phyloP scores from a whole-genome alignment of 2,329 filamentous ascomycete genomes.

The Colletotrichum musae region DNA sequence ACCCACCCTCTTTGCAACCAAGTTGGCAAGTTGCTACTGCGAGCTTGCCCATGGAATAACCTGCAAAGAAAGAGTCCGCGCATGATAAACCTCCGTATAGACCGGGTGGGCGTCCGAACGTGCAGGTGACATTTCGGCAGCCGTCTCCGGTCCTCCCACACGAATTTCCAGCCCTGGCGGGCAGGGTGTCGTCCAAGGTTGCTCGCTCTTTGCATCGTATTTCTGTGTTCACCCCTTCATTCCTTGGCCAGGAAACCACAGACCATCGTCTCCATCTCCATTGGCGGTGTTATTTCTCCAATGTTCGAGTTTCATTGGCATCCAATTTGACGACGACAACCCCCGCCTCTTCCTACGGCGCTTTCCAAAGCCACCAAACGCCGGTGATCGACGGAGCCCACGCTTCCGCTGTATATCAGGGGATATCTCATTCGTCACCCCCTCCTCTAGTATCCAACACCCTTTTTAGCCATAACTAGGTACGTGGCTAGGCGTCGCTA shows the following conservation, averaged over 20 bases:
- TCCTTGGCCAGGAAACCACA: not conserved
- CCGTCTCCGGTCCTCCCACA: conserved; percentile 3
- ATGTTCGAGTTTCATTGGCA: not conserved
- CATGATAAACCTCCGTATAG: not conserved
- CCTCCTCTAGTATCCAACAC: too few species aligned
- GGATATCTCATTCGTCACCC: too few species aligned
- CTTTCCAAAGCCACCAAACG: conserved; percentile 22
- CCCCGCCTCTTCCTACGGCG: conserved; percentile 6
- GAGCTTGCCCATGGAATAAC: too few species aligned
- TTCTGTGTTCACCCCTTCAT: not conserved
- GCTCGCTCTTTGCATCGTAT: not conserved
- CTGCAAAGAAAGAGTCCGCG: not conserved
- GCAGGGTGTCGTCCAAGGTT: not conserved
- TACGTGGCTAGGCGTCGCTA: too few species aligned
- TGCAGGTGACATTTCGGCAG: conserved; percentile 7
- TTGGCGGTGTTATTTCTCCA: conserved; percentile 14
- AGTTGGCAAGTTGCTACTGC: not conserved
- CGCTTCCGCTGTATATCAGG: not conserved
- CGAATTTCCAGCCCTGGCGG: not conserved
- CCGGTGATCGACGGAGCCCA: not conserved
- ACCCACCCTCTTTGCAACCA: not conserved
- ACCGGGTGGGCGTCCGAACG: conserved; percentile 10
- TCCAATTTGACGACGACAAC: not conserved
- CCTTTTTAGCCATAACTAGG: too few species aligned
- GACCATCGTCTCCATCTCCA: not conserved